These are phyloP conservation scores for Polyplosphaeria fusca DNA, from an alignment of 495 filamentous ascomycete species.

Conservation along the genomic window DNA sequence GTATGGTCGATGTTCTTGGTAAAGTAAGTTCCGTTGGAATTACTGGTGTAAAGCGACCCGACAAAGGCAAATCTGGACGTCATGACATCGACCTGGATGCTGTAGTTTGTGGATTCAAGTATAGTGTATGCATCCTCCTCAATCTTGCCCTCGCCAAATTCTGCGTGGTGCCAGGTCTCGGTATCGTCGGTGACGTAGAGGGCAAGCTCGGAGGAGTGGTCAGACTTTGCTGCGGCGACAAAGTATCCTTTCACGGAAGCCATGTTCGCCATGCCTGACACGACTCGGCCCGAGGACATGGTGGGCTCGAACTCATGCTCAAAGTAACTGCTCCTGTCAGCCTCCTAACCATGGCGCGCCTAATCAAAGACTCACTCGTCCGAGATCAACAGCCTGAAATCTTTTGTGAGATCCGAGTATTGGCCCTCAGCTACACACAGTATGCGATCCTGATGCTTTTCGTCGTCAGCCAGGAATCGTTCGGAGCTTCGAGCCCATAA, in stretches of 20 bases:
- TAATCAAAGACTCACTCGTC: constrained; percentile 44
- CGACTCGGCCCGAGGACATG: constrained; percentile 65
- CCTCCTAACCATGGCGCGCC: not conserved
- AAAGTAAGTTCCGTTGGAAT: constrained; percentile 95
- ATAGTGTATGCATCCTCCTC: constrained; percentile 88
- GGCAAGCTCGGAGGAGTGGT: constrained; percentile 81
- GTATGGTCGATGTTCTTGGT: constrained; percentile 85
- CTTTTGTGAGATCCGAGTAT: constrained; percentile 57
- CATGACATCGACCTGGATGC: constrained; percentile 92
- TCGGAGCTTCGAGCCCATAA: constrained; percentile 76
- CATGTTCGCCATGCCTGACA: constrained; percentile 72
- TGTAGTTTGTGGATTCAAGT: constrained; percentile 92
- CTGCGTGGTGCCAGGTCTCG: constrained; percentile 81
- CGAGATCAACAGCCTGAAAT: constrained; percentile 73
- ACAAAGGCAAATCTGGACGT: constrained; percentile 61
- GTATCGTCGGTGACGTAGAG: constrained; percentile 81
- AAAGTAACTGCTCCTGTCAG: constrained; percentile 57
- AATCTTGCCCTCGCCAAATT: constrained; percentile 77
- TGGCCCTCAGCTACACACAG: constrained; percentile 76
- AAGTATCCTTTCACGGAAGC: constrained; percentile 80
- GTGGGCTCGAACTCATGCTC: constrained; percentile 62
- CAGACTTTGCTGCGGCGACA: constrained; percentile 73
- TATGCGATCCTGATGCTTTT: constrained; percentile 60
- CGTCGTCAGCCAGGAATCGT: constrained; percentile 62
- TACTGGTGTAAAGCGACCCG: constrained; percentile 86